Evolutionary conservation across 2,329 filamentous ascomycete genomes (phyloP).

Genomic region (Pseudogymnoascus sp.): DNA sequence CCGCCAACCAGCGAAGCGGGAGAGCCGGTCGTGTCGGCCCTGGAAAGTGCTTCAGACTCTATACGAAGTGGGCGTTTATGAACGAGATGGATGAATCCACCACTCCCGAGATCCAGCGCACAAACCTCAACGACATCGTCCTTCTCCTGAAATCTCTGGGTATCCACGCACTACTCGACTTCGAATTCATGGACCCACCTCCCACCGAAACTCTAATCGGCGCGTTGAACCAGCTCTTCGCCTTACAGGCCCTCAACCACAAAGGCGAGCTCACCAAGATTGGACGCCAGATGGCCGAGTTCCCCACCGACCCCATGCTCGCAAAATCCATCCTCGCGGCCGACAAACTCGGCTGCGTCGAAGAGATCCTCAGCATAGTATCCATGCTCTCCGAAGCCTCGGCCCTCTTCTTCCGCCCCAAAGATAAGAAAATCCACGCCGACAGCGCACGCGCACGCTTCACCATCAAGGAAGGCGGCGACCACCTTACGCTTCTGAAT

Average conservation of each 20-base stretch:
- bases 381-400: slow-evolving; percentile 86
- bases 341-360: slow-evolving; percentile 84
- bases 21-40: slow-evolving; percentile 87
- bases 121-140: slow-evolving; percentile 77
- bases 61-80: slow-evolving; percentile 89
- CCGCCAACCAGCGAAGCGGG: slow-evolving; percentile 86
- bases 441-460: slow-evolving; percentile 86
- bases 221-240: slow-evolving; percentile 84
- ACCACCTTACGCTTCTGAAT: slow-evolving; percentile 81
- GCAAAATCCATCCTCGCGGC: slow-evolving; percentile 83
- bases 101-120: slow-evolving; percentile 86
- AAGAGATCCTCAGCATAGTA: slow-evolving; percentile 89
- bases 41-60: slow-evolving; percentile 88
- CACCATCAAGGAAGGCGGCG: slow-evolving; percentile 82
- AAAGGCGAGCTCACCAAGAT: slow-evolving; percentile 83
- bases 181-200: slow-evolving; percentile 94
- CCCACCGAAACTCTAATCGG: slow-evolving; percentile 83
- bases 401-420: slow-evolving; percentile 86
- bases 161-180: slow-evolving; percentile 86
- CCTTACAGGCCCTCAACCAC: slow-evolving; percentile 81
- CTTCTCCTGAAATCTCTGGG: slow-evolving; percentile 82
- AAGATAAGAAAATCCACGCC: slow-evolving; percentile 95
- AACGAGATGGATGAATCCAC: slow-evolving; percentile 92
- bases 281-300: slow-evolving; percentile 90
- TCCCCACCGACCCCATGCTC: slow-evolving; percentile 87